Evolutionary conservation across 805 yeast species (phyloP).

Genomic region (Candida xiaguanensis): DNA sequence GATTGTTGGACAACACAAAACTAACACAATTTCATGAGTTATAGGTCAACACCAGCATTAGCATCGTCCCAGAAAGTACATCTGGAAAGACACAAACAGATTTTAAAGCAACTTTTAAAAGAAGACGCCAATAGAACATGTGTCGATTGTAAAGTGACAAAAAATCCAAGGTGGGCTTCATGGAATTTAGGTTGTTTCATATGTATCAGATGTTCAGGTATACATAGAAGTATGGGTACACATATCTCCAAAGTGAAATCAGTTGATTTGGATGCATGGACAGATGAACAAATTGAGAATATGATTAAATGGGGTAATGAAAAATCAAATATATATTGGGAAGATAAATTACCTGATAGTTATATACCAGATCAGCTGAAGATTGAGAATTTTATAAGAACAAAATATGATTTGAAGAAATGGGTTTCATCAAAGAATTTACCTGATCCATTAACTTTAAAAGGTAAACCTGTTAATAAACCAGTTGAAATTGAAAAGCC

Average conservation of each 20-base stretch:
- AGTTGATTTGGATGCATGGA: constrained; percentile 95
- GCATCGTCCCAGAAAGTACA: constrained; percentile 44
- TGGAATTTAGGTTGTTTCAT: constrained; percentile 93
- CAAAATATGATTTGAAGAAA: constrained; percentile 86
- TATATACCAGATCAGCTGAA: constrained; percentile 81
- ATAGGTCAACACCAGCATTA: constrained; percentile 22
- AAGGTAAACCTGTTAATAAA: background rate
- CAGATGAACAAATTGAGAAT: constrained; percentile 80
- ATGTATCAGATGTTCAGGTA: constrained; percentile 94
- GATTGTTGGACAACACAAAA: constrained; percentile 1
- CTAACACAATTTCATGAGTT: constrained; percentile 10
- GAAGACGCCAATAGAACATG: constrained; percentile 77
- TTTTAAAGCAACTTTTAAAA: constrained; percentile 68
- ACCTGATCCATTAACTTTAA: constrained; percentile 56
- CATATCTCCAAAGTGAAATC: constrained; percentile 91
- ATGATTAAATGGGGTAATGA: constrained; percentile 87
- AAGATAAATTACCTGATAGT: constrained; percentile 62
- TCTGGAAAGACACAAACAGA: constrained; percentile 59
- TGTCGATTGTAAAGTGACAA: constrained; percentile 86
- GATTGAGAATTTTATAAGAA: constrained; percentile 84
- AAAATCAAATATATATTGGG: constrained; percentile 82
- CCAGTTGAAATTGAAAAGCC: constrained; percentile 5
- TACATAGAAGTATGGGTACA: constrained; percentile 93
- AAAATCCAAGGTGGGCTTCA: constrained; percentile 97
- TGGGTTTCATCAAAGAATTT: constrained; percentile 64